Evolutionary conservation across 768 basidiomycete species (phyloP).

Genomic region (Leccinum arenicola): DNA sequence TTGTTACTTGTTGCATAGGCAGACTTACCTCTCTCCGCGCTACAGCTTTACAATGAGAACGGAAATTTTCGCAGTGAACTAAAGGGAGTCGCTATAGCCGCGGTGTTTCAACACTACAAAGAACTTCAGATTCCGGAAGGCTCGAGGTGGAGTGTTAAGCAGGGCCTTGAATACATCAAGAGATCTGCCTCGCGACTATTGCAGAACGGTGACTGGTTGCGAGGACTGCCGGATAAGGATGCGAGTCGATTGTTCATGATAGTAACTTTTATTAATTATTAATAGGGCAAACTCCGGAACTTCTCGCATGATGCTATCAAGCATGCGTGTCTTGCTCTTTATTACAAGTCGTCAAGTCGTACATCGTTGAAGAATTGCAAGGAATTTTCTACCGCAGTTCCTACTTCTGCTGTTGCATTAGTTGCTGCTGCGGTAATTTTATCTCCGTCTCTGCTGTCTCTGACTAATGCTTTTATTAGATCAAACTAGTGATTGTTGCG

Average conservation of each 20-base stretch:
- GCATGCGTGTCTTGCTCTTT: neutral
- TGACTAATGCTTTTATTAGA: neutral
- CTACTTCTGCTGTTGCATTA: neutral
- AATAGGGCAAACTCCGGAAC: neutral
- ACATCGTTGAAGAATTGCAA: neutral
- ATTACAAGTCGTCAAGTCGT: neutral
- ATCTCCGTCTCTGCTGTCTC: neutral
- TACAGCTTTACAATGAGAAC: neutral
- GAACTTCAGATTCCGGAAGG: neutral
- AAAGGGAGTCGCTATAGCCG: neutral
- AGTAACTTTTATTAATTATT: neutral
- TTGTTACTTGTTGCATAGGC: neutral
- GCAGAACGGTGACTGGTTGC: neutral
- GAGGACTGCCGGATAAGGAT: neutral
- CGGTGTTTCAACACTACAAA: neutral
- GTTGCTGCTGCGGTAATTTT: neutral
- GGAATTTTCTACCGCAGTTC: neutral
- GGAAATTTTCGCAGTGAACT: neutral
- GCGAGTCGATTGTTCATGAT: neutral
- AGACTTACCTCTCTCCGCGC: neutral
- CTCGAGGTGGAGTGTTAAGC: neutral
- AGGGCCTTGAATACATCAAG: neutral
- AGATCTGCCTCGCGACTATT: neutral
- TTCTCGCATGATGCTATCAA: neutral
- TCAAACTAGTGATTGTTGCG: neutral